Percentiles rank a stretch among this genome's conserved stretches.
These are phyloP conservation scores for Cadophora sp. DNA, from an alignment of 2,329 filamentous ascomycete species.

Conservation along the genomic window DNA sequence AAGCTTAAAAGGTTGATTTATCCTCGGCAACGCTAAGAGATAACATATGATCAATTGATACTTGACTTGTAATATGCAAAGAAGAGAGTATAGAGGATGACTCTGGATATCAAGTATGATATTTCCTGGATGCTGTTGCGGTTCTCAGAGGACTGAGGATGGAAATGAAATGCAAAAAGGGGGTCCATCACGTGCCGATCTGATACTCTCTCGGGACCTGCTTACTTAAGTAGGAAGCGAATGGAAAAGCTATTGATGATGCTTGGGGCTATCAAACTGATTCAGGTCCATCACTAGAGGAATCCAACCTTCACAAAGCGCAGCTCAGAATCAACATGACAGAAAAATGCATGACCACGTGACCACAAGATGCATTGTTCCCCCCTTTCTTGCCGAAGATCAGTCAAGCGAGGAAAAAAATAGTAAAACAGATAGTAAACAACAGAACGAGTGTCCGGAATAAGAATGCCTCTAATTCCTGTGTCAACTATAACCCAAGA, in stretches of 20 bases:
- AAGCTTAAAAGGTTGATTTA: constrained; percentile 3
- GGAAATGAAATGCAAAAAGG: background rate
- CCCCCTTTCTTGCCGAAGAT: background rate
- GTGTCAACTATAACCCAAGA: background rate
- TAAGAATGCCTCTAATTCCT: background rate
- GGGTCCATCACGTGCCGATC: background rate
- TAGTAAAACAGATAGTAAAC: background rate
- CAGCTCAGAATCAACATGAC: background rate
- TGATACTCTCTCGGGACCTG: too few relatives aligned
- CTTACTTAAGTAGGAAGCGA: too few relatives aligned
- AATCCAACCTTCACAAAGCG: too few relatives aligned
- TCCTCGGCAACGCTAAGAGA: constrained; percentile 9
- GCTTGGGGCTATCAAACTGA: too few relatives aligned
- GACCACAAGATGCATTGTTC: background rate
- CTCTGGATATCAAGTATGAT: background rate
- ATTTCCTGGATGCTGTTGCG: background rate
- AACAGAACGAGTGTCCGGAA: background rate
- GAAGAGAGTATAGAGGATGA: background rate
- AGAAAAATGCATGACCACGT: background rate
- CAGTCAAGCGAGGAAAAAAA: constrained; percentile 2
- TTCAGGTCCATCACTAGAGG: too few relatives aligned
- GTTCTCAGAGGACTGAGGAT: background rate
- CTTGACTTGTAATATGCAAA: background rate
- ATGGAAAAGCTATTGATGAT: too few relatives aligned
- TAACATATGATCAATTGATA: background rate